A percentile compares a stretch with the other conserved stretches of the same genome.
Conservation (phyloP, 2,329 filamentous ascomycete species). For the Achaetomium macrosporum region DNA sequence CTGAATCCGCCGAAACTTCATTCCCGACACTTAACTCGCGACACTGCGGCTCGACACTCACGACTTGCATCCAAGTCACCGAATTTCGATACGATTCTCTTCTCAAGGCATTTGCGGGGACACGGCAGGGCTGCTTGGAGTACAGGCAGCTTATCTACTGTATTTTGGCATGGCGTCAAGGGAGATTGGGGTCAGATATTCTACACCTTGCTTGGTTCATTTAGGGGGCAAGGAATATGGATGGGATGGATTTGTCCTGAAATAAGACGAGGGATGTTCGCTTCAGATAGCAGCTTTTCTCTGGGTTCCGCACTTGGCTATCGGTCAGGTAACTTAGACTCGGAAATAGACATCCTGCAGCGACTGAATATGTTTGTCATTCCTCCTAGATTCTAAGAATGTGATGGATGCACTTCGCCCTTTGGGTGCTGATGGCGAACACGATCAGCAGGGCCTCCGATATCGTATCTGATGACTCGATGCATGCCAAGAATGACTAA, state of each 20-base stretch:
- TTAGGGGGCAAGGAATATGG: not conserved
- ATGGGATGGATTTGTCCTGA: not conserved
- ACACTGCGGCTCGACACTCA: no score
- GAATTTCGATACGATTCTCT: not conserved
- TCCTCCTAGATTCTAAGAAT: not conserved
- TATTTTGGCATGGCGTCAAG: conserved; percentile 14
- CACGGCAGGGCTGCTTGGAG: not conserved
- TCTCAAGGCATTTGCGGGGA: not conserved
- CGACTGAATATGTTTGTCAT: not conserved
- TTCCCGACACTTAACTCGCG: no score
- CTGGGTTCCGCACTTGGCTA: not conserved
- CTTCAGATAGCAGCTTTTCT: not conserved
- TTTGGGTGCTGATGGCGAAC: not conserved
- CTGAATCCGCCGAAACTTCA: no score
- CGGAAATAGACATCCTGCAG: not conserved
- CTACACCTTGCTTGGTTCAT: not conserved
- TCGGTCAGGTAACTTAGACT: not conserved
- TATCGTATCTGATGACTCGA: conserved; percentile 13
- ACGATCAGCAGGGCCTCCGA: not conserved
- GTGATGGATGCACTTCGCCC: not conserved
- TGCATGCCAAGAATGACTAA: conserved; percentile 7
- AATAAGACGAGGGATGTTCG: not conserved
- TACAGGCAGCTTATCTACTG: not conserved
- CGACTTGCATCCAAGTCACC: no score
- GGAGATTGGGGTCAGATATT: not conserved